Base-by-base conservation (phyloP, 805 yeast genomes). In the Suhomyces emberorum region DNA sequence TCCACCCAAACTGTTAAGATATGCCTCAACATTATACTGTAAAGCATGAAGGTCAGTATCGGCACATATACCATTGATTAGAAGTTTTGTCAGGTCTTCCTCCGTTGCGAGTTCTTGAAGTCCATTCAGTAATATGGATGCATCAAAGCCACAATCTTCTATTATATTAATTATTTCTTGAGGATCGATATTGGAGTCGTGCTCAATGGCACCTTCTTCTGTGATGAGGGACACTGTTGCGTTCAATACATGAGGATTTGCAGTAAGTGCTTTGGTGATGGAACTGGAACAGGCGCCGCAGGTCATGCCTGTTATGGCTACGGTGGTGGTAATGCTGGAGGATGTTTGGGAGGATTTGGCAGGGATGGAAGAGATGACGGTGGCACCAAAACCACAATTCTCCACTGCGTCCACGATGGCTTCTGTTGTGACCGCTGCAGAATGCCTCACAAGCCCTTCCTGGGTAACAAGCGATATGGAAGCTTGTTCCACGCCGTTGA, bases 381-480 rank as follows among this genome's bases (percentile, higher is more conserved):
- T 14, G 12, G 49, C 51, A 17, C 58, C 68, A 38, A 68, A 69
- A 3, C 74, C 74, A 41, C 71, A 63, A 28, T 82, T 84, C 42
- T 87, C 95, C 11, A 89, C 73, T 2, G 77, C 61, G 15, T 74
- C 77, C 18, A 57, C 54, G 2, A 88, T 53, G 3, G 47, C 49
- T 1, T 63, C 72, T 1, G 53, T 42, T 0, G 66, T 35, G 1
- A 70, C 49, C 0, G 37, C 22, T 2, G 59, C 44, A 25, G 59
- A 59, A 52, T 81, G 88, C 7, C 52, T 55, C 3, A 87, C 73
- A 12, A 61, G 52, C 2, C 89, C 96, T 32, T 77, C 76, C 46
- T 85, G 93, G 0, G 95, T 86, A 3, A 86, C 62, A 20, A 87
- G 69, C 1, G 96, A 83, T 1, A 89, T 86, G 3, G 73, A 69